Base-by-base conservation (phyloP, 2,329 filamentous ascomycete species). In the Dendryphion nanum region DNA sequence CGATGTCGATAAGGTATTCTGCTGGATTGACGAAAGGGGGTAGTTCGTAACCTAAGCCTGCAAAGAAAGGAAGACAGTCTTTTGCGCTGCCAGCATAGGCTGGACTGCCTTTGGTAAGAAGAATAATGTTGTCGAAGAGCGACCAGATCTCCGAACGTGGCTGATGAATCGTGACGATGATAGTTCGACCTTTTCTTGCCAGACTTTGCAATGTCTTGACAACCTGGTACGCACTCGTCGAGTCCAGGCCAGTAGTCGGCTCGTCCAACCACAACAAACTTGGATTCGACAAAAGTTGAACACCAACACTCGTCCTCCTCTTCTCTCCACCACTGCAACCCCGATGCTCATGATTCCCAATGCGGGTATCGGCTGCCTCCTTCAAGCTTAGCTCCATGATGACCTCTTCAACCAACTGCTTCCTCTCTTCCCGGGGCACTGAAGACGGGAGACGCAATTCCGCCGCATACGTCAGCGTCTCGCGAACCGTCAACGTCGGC, bases 271-370 rank as follows among this genome's bases (percentile, higher is more conserved):
- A 89, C 5, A 90, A 67, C 1, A 90, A 76, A 5, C 83, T 87
- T 2, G 86, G 86, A 55, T 89, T 90, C 4, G 83, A 81, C n/a
- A 90, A 70, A 39, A 90, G 72, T 53, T 89, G 86, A 4, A 90
- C 85, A 2, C 85, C 86, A 33, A 90, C 86, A 45, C 83, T 88
- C 0, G 83, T 84, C 20, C 86, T 72, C 44, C 86, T 73, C 69
- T 89, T 89, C 61, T 90, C 86, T 3, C 86, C 86, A 0, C 86
- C 86, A 31, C 84, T 89, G 53, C 86, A 89, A 0, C 85, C 86
- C 31, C 85, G 82, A 51, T 88, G 83, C 35, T 78, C 76, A 39
- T 76, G 78, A 50, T 82, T 84, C 1, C 86, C 86, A 36, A 90
- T 85, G 6, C 81, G 71, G 0, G 86, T 90, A 46, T 88, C 70